Evolutionary conservation across 2,329 filamentous ascomycete species (phyloP).

Genomic region (Exophiala sp.): DNA sequence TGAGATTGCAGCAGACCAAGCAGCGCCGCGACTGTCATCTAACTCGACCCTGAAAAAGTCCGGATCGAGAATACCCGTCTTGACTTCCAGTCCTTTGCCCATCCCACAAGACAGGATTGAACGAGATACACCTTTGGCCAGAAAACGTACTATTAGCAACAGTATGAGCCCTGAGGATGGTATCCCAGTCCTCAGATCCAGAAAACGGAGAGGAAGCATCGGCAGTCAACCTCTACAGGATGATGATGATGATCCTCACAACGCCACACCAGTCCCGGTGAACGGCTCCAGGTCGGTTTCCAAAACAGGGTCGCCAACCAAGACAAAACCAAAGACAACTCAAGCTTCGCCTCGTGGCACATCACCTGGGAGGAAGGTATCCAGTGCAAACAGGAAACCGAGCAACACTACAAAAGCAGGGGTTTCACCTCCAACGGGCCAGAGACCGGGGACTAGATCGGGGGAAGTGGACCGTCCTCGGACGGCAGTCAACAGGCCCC

Average conservation of each 20-base stretch:
- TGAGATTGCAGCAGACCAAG: slow-evolving; percentile 60
- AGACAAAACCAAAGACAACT: slow-evolving; percentile 31
- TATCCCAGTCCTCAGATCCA: slow-evolving; percentile 55
- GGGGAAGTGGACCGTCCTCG: slow-evolving; percentile 48
- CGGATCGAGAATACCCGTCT: slow-evolving; percentile 78
- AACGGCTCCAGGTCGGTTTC: slow-evolving; percentile 15
- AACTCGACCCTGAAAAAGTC: slow-evolving; percentile 53
- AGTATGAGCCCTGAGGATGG: slow-evolving; percentile 56
- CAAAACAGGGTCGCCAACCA: slow-evolving; percentile 30
- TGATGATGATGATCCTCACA: slow-evolving; percentile 18
- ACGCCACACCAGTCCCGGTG: slow-evolving; percentile 27
- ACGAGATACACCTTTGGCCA: slow-evolving; percentile 61
- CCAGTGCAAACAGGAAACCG: slow-evolving; percentile 39
- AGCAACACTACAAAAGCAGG: slow-evolving; percentile 33
- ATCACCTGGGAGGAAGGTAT: slow-evolving; percentile 35
- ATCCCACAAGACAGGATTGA: slow-evolving; percentile 67
- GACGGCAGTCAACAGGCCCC: slow-evolving; percentile 62
- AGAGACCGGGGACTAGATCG: slow-evolving; percentile 58
- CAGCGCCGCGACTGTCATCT: slow-evolving; percentile 45
- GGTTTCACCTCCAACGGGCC: slow-evolving; percentile 36
- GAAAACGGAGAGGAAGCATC: slow-evolving; percentile 52
- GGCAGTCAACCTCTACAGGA: slow-evolving; percentile 28
- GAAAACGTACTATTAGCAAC: slow-evolving; percentile 52
- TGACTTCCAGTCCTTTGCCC: slow-evolving; percentile 70
- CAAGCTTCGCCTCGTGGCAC: slow-evolving; percentile 25